Evolutionary conservation across 257 asterid species (phyloP), one percentile per base, ranked within the genome.

Genomic region (Linaria vulgaris): DNA sequence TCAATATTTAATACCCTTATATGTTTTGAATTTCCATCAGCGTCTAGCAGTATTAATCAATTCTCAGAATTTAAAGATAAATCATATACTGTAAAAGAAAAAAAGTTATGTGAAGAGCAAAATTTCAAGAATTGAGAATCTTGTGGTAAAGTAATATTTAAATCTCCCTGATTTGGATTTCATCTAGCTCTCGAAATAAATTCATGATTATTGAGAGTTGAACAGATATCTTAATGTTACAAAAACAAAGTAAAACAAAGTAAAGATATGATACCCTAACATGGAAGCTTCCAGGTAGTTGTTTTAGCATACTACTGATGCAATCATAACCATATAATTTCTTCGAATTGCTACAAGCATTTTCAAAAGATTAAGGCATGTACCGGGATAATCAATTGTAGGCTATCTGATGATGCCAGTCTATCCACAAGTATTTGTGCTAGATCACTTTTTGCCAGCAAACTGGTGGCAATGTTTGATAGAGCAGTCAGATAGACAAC

Each of bases 301-400:
- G 45, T 25, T 45, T 66, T 56, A 72, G 45, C 56, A 44, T 27
- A n/a, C 16, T 12, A 24, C 57, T 16, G 13, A 50, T 46, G 39
- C 56, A 61, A 59, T 39, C n/a, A 48, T 47, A 4, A 52, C 38
- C 38, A 16, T 30, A 54, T 16, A 30, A 45, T 58, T 53, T n/a
- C 56, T 3, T 30, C 14, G 30, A 56, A 5, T 3, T 1, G 27
- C 9, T 56, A 56, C 21, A 56, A n/a, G 25, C 46, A 30, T 11
- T 54, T 54, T n/a, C 16, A 55, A 12, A 43, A 44, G 20, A 43
- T 51, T 59, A 55, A 54, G 62, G 82, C 59, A 57, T 52, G 69
- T 94, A 94, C 99, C 84, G 99, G 99, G 63, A 90, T 90, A 75
- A 87, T 95, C 62, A 94, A 80, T 64, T 88, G 95, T 82, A 87